These are phyloP conservation scores for Pseudogymnoascus sp. DNA, from an alignment of 2,329 filamentous ascomycete species.

Conservation along the genomic window DNA sequence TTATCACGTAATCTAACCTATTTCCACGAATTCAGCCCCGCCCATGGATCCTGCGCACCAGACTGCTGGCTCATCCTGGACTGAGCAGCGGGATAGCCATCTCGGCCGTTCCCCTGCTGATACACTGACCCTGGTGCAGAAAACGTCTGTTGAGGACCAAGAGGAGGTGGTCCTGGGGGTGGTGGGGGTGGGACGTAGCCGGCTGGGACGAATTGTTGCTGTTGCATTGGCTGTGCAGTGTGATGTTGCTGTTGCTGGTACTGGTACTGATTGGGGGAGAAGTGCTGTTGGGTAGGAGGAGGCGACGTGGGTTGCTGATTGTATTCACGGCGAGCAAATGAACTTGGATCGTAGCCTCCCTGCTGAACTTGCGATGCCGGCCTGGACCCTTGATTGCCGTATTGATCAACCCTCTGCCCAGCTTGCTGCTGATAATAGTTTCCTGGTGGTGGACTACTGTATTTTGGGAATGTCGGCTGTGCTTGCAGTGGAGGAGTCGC, in stretches of 20 bases:
- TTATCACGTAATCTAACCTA: slow-evolving; percentile 25
- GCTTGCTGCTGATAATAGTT: slow-evolving; percentile 26
- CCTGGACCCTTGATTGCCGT: slow-evolving; percentile 40
- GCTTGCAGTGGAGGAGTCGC: slow-evolving; percentile 43
- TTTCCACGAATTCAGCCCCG: slow-evolving; percentile 63
- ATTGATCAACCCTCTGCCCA: slow-evolving; percentile 35
- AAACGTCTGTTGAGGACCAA: slow-evolving; percentile 44
- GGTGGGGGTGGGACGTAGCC: slow-evolving; percentile 62
- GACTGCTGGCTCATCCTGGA: slow-evolving; percentile 27
- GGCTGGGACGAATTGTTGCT: slow-evolving; percentile 44
- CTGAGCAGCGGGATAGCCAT: slow-evolving; percentile 31
- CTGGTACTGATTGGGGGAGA: slow-evolving; percentile 22
- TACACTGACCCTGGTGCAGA: slow-evolving; percentile 33
- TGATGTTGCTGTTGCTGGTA: slow-evolving; percentile 22
- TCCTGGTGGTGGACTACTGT: slow-evolving; percentile 34
- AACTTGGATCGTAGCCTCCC: slow-evolving; percentile 37
- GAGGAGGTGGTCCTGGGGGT: slow-evolving; percentile 53
- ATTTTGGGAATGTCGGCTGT: slow-evolving; percentile 36
- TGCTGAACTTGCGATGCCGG: slow-evolving; percentile 44
- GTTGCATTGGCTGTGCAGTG: slow-evolving; percentile 32
- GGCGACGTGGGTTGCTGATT: slow-evolving; percentile 43
- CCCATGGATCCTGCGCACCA: slow-evolving; percentile 53
- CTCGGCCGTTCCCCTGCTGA: slow-evolving; percentile 49
- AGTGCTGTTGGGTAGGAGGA: slow-evolving; percentile 48
- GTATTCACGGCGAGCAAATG: slow-evolving; percentile 21